Conservation (phyloP, 176 grass and related monocot species). For the Aegilops bicornis region DNA sequence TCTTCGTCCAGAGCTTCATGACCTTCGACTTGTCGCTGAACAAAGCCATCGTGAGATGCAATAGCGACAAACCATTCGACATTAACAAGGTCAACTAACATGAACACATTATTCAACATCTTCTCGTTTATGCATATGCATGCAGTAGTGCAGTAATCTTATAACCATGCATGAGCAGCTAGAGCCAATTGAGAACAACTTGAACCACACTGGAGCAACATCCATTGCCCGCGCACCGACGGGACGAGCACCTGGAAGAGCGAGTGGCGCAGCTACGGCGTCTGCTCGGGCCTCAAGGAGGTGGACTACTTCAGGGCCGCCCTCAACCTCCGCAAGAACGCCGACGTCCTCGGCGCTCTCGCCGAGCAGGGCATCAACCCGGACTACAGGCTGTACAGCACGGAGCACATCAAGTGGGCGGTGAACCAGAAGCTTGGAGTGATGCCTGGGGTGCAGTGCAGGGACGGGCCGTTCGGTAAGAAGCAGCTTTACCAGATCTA, state of each 20-base stretch:
- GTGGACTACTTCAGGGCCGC: constrained; percentile 46
- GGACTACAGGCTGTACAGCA: constrained; percentile 28
- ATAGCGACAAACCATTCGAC: constrained; percentile 16
- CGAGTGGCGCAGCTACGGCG: constrained; percentile 40
- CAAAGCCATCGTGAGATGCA: constrained; percentile 27
- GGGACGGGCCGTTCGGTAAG: constrained; percentile 23
- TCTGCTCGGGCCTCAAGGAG: constrained; percentile 45
- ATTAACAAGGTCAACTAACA: neutral
- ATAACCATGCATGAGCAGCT: constrained; percentile 10
- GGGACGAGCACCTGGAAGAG: constrained; percentile 23
- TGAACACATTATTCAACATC: neutral
- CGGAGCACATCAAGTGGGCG: constrained; percentile 22
- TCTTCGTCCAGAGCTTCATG: constrained; percentile 30
- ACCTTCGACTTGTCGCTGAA: constrained; percentile 17
- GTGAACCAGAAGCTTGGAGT: constrained; percentile 20
- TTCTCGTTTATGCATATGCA: neutral
- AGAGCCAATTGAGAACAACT: constrained; percentile 19
- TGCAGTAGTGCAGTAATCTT: too few relatives aligned
- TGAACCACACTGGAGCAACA: constrained; percentile 51
- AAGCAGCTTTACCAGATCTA: constrained; percentile 44
- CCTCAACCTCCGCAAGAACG: constrained; percentile 20
- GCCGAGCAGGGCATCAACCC: constrained; percentile 29
- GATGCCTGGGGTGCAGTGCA: constrained; percentile 26
- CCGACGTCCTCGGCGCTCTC: constrained; percentile 16
- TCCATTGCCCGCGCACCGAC: constrained; percentile 47